These are phyloP conservation scores for Gypsophila paniculata DNA, from an alignment of 179 eudicot species.

Conservation along the genomic window DNA sequence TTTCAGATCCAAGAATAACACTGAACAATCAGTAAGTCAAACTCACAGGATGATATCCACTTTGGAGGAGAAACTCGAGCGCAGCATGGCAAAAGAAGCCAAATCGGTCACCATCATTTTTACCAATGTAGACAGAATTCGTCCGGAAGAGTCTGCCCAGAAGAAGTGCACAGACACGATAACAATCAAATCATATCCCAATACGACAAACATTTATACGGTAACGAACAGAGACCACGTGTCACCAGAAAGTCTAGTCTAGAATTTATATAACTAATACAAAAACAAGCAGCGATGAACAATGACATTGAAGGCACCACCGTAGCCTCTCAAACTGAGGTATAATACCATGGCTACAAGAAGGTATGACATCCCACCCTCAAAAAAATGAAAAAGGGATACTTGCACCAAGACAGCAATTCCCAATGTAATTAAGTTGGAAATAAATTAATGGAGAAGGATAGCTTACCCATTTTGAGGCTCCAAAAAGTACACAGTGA, in stretches of 20 bases:
- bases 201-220: background rate
- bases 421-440: background rate
- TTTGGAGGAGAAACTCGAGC: constrained; percentile 89
- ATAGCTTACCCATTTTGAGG: constrained; percentile 82
- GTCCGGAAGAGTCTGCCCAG: constrained; percentile 58
- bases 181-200: constrained; percentile 16
- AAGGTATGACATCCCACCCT: background rate
- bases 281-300: no score
- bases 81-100: constrained; percentile 96
- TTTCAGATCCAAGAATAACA: constrained; percentile 13
- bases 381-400: background rate
- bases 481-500: constrained; percentile 89
- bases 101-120: constrained; percentile 83
- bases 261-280: background rate
- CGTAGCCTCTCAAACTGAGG: background rate
- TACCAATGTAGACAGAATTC: constrained; percentile 75
- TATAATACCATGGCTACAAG: no score
- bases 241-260: background rate
- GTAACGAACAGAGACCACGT: constrained; percentile 1
- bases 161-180: background rate
- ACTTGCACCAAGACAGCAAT: background rate
- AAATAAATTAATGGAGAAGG: constrained; percentile 6
- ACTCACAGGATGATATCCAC: constrained; percentile 92
- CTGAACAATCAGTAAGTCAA: constrained; percentile 6
- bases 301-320: background rate